A percentile compares a stretch with the other conserved stretches of the same genome.
Evolutionary conservation across 2,329 filamentous ascomycete genomes (phyloP).

Genomic region (Chaetomium strumarium): DNA sequence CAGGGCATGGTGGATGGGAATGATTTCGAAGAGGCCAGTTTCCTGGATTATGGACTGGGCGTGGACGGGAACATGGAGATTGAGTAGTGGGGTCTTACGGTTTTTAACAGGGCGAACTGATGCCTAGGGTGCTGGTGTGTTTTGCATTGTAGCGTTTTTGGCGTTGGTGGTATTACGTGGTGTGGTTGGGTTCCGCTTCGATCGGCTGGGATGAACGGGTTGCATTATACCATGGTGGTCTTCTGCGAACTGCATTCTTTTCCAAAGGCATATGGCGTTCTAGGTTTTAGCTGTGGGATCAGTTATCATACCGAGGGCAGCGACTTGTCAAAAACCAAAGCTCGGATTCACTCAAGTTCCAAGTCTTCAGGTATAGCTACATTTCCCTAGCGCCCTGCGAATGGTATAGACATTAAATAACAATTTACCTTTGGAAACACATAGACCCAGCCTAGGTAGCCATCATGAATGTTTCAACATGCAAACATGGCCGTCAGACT

Average conservation of each 20-base stretch:
- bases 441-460: neutral
- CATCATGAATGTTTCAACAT: neutral
- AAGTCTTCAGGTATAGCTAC: too few relatives aligned
- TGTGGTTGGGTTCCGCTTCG: neutral
- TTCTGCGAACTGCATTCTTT: neutral
- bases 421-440: neutral
- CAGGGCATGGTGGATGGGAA: slow-evolving; percentile 11
- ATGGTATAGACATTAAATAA: too few relatives aligned
- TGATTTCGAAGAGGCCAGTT: slow-evolving; percentile 67
- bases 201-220: neutral
- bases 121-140: neutral
- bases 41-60: slow-evolving; percentile 43
- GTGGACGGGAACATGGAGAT: slow-evolving; percentile 36
- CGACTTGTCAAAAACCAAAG: neutral
- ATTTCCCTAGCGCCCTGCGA: too few relatives aligned
- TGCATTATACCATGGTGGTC: slow-evolving; percentile 14
- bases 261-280: neutral
- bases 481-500: slow-evolving; percentile 6
- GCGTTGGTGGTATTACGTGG: slow-evolving; percentile 9
- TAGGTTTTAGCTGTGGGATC: neutral
- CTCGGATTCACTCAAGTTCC: too few relatives aligned
- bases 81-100: slow-evolving; percentile 18
- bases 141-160: slow-evolving; percentile 7
- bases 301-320: too few relatives aligned
- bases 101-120: neutral